Base-by-base conservation (phyloP, 139 green algal genomes). In the Coelastrella sp. region DNA sequence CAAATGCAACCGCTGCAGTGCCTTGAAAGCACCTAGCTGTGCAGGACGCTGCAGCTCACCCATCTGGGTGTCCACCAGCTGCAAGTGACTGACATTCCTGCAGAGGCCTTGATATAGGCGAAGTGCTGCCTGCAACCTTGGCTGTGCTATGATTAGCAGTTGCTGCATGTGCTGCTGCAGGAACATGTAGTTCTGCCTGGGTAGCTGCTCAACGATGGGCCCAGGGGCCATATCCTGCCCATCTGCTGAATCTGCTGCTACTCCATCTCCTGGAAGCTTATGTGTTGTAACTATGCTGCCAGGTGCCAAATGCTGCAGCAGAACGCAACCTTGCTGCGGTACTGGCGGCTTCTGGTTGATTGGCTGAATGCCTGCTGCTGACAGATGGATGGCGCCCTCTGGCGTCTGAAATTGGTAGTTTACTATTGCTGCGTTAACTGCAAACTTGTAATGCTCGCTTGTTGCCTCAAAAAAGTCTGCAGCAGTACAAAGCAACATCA, bases 371-470 rank as follows among this genome's bases (percentile, higher is more conserved):
- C 94, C 92, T n/a, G 93, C 91, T 14, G 93, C 93, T 20, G 90
- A 66, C 65, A 96, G 78, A 85, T 94, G 92, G 60, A 92, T 90
- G 3, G 68, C 17, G 3, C 90, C 91, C 14, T 93, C 93, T 10
- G 91, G 80, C 17, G 92, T 84, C 0, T 58, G 65, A 83, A 96
- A 96, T 85, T 93, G 88, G 32, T 93, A 79, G 64, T 96, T 89
- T 56, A 97, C 92, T 57, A 97, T 94, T 59, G 92, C 92, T 14
- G 91, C 80, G 80, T 96, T 96, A 17, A 97, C 94, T 7, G 95
- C 94, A 82, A 91, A 92, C 79, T 92, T 82, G 91, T 95, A 97
- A 75, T 94, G 86, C 16, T 91, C 60, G 13, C 71, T 65, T 19
- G 81, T 80, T 4, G 83, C 89, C 8, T 79, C 23, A 10, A 93